Percentiles rank a stretch among this genome's conserved stretches.
phyloP scores from a whole-genome alignment of 352 stramenopile genomes.

The Lagenidium giganteum region DNA sequence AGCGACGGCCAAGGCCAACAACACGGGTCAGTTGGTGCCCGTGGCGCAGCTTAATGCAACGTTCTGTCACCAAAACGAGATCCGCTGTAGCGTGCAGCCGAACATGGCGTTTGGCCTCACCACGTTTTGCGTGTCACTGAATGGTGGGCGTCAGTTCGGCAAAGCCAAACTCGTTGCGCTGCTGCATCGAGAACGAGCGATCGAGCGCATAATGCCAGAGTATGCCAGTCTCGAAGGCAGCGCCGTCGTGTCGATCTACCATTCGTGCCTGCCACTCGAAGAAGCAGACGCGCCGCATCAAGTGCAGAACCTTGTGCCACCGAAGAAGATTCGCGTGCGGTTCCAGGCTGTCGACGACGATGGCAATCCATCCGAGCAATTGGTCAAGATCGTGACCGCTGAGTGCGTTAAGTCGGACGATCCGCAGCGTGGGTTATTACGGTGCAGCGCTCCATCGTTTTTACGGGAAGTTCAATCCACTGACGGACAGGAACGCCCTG shows the following conservation, averaged over 20 bases:
- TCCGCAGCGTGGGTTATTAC: constrained; percentile 20
- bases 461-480: constrained; percentile 42
- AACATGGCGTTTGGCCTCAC: constrained; percentile 72
- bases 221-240: constrained; percentile 39
- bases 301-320: constrained; percentile 39
- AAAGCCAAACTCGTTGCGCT: constrained; percentile 29
- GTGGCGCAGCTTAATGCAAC: constrained; percentile 48
- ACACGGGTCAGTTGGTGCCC: background rate
- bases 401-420: constrained; percentile 10
- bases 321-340: constrained; percentile 33
- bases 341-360: constrained; percentile 40
- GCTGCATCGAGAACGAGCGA: constrained; percentile 38
- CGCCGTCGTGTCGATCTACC: constrained; percentile 21
- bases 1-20: background rate
- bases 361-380: constrained; percentile 6
- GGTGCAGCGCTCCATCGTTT: constrained; percentile 46
- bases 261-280: constrained; percentile 32
- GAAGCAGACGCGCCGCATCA: constrained; percentile 33
- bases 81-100: constrained; percentile 49
- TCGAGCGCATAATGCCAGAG: constrained; percentile 27
- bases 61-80: constrained; percentile 36
- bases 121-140: constrained; percentile 46
- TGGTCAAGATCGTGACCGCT: constrained; percentile 29
- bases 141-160: constrained; percentile 57
- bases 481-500: constrained; percentile 4